Evolutionary conservation across 176 grass and related monocot genomes (phyloP).

Genomic region (Lolium rigidum): DNA sequence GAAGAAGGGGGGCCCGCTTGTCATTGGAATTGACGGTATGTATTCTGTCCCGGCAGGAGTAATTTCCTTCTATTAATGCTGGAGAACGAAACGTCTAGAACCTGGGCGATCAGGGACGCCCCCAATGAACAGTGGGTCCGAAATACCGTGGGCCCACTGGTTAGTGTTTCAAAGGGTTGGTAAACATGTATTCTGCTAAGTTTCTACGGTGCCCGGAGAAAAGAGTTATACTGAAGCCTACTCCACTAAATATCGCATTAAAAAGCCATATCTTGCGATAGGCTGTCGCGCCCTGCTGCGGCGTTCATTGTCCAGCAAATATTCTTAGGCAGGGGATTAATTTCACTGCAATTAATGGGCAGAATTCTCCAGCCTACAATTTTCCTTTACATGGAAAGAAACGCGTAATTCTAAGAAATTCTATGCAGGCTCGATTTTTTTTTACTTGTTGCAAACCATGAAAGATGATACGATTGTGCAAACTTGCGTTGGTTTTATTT

Average conservation of each 20-base stretch:
- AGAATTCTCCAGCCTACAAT: not conserved
- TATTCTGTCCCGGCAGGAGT: not conserved
- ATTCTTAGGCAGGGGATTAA: not conserved
- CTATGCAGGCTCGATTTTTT: no score
- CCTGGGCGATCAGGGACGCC: not conserved
- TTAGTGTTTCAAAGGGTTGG: not conserved
- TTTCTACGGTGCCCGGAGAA: not conserved
- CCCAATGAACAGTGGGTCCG: not conserved
- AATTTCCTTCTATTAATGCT: not conserved
- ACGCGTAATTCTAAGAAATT: not conserved
- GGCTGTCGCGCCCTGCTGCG: not conserved
- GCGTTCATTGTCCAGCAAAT: not conserved
- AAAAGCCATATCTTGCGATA: not conserved
- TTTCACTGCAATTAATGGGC: not conserved
- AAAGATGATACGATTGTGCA: not conserved
- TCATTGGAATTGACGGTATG: not conserved
- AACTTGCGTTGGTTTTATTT: no score
- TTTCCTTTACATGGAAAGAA: not conserved
- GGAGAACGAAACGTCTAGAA: not conserved
- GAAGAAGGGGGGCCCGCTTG: not conserved
- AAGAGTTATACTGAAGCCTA: not conserved
- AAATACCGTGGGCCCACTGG: not conserved
- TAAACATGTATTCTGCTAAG: not conserved
- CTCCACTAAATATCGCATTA: not conserved
- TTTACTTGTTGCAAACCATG: no score